A percentile compares a stretch with the other conserved stretches of the same genome.
phyloP scores from a whole-genome alignment of 129 eudicot genomes.

The Flaveria sonorensis region DNA sequence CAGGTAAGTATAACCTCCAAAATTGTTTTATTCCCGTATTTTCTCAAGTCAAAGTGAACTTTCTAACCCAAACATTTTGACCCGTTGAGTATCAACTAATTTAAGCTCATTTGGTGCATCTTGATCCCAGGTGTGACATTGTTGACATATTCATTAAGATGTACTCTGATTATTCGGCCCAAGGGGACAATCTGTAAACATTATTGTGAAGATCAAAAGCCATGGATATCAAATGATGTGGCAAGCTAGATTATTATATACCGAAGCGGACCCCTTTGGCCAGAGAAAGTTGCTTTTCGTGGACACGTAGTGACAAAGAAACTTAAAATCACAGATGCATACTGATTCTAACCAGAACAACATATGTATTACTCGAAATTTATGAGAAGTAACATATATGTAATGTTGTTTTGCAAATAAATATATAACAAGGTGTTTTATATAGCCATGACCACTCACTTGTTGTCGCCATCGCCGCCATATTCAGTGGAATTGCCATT shows the following conservation, averaged over 20 bases:
- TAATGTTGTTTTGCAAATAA: slow-evolving; percentile 19
- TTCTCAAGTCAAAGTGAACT: background rate
- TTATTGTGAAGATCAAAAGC: slow-evolving; percentile 34
- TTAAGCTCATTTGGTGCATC: background rate
- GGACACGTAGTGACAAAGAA: slow-evolving; percentile 19
- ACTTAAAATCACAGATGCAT: slow-evolving; percentile 18
- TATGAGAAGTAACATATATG: slow-evolving; percentile 21
- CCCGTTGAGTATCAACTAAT: background rate
- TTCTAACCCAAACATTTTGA: background rate
- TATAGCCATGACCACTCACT: slow-evolving; percentile 19
- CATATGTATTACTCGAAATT: slow-evolving; percentile 25
- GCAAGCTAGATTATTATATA: slow-evolving; percentile 30
- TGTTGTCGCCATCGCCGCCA: slow-evolving; percentile 58
- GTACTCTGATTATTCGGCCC: slow-evolving; percentile 41
- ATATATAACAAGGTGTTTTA: slow-evolving; percentile 8
- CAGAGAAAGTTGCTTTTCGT: slow-evolving; percentile 42
- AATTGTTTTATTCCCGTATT: too few species aligned
- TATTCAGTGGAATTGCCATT: slow-evolving; percentile 85
- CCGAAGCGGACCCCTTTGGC: slow-evolving; percentile 32
- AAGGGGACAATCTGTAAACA: slow-evolving; percentile 42
- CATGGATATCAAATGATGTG: slow-evolving; percentile 33
- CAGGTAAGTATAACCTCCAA: too few species aligned
- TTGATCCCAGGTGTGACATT: slow-evolving; percentile 28
- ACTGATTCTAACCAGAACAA: slow-evolving; percentile 2
- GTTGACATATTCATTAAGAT: slow-evolving; percentile 43